Base-by-base conservation (phyloP, 495 filamentous ascomycete species). In the Achaetomiella virescens region DNA sequence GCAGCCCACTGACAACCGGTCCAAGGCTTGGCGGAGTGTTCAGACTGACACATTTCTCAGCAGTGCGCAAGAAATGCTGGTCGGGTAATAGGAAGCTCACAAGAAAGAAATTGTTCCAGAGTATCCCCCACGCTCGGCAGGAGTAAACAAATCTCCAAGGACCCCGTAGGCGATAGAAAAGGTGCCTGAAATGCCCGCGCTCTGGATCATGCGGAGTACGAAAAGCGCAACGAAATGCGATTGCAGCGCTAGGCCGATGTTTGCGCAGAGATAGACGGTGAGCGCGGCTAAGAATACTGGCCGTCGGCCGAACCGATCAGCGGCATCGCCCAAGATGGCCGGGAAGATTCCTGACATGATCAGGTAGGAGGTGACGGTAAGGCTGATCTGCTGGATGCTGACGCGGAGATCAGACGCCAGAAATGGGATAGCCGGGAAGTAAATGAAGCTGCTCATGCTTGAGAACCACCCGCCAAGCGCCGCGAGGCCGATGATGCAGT, bases 1-100 rank as follows among this genome's bases (percentile, higher is more conserved):
- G 61, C 0, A 83, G 48, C 0, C 82, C 81, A 0, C 81, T 79
- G 12, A 83, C 71, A 3, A 80, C 60, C 0, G 78, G 79, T 0
- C 75, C 79, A 2, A 81, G 50, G 0, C 72, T 67, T 9, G 76
- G 76, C 0, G 54, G 56, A 6, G 69, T 55, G 17, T 64, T 64
- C 9, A 66, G 48, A 25, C 59, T 64, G n/a, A n/a, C n/a, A n/a
- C n/a, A n/a, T n/a, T n/a, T n/a, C n/a, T n/a, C n/a, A n/a, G n/a
- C n/a, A n/a, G 22, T 35, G 41, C 29, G 46, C 38, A 11, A 41
- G 7, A 44, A 15, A 8, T 38, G 36, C 12, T 8, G 18, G 6
- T 1, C 2, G 1, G 12, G n/a, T 21, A 12, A 18, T 6, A 17
- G 36, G 2, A 0, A 11, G 35, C 50, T 17, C 17, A 61, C 55